Conservation (phyloP, 2,329 filamentous ascomycete species). For the Ophiocordyceps sinensis region DNA sequence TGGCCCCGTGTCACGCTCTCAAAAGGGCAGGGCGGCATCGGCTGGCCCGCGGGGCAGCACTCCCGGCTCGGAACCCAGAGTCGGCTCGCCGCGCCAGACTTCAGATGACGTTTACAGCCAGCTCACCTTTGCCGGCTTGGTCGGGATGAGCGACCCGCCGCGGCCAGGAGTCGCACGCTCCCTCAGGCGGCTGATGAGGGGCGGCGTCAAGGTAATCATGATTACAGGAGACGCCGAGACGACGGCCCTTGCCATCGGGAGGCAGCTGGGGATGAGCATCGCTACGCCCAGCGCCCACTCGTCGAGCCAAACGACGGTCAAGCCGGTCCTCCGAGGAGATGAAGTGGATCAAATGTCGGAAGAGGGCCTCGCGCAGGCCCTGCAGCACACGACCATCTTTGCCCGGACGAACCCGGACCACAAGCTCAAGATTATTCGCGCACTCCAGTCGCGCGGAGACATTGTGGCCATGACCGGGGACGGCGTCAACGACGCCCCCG, state of each 20-base stretch:
- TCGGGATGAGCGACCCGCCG: slow-evolving; percentile 96
- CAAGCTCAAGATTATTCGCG: slow-evolving; percentile 92
- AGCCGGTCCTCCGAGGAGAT: slow-evolving; percentile 69
- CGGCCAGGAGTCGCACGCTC: slow-evolving; percentile 79
- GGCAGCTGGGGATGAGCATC: slow-evolving; percentile 87
- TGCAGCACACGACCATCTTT: slow-evolving; percentile 84
- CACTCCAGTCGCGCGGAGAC: slow-evolving; percentile 81
- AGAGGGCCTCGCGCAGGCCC: slow-evolving; percentile 67
- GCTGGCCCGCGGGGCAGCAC: slow-evolving; percentile 35
- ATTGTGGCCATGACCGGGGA: slow-evolving; percentile 99
- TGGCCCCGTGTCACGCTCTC: slow-evolving; percentile 44
- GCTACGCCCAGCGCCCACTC: slow-evolving; percentile 36
- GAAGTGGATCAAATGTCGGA: slow-evolving; percentile 90
- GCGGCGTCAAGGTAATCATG: slow-evolving; percentile 96
- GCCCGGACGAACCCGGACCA: slow-evolving; percentile 93
- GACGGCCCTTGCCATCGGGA: slow-evolving; percentile 86
- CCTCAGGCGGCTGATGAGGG: slow-evolving; percentile 79
- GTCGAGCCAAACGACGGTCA: slow-evolving; percentile 43
- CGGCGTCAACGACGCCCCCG: slow-evolving; percentile 93
- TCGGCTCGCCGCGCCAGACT: slow-evolving; percentile 26
- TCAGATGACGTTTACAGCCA: slow-evolving; percentile 65
- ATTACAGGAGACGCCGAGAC: slow-evolving; percentile 95
- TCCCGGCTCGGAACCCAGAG: slow-evolving; percentile 24
- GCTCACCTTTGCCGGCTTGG: slow-evolving; percentile 78
- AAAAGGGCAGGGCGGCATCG: slow-evolving; percentile 24